phyloP scores from a whole-genome alignment of 1,284 basidiomycete species.

The Cutaneotrichosporon sp. region DNA sequence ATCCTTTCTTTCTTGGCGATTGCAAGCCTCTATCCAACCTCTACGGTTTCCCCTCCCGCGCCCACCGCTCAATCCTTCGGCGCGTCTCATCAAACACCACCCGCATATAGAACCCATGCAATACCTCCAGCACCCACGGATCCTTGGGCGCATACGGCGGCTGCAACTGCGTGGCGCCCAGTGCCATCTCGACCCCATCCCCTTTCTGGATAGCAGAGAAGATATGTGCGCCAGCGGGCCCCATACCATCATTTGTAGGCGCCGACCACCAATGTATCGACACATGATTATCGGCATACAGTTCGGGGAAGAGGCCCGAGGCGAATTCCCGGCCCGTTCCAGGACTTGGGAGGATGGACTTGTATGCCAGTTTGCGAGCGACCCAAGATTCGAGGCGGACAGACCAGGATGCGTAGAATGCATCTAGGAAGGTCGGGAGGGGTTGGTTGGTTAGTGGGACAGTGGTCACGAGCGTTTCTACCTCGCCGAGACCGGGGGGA shows the following conservation, averaged over 20 bases:
- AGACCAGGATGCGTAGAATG: not conserved
- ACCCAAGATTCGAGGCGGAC: constrained; percentile 7
- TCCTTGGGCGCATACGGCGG: constrained; percentile 9
- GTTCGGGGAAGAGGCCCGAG: constrained; percentile 6
- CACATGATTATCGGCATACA: not conserved
- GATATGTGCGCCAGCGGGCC: constrained; percentile 1
- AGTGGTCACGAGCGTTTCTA: not conserved
- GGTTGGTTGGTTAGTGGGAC: not conserved
- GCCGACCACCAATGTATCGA: constrained; percentile 4
- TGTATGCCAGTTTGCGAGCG: not conserved
- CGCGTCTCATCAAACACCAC: constrained; percentile 1
- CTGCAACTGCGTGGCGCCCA: not conserved
- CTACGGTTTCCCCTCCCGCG: not conserved
- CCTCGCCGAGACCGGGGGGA: constrained; percentile 1
- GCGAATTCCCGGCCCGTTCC: constrained; percentile 1
- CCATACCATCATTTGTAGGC: not conserved
- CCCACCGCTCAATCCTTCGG: constrained; percentile 1
- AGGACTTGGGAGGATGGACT: not conserved
- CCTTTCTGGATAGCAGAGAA: not conserved
- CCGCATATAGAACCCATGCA: constrained; percentile 4
- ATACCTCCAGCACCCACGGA: not conserved
- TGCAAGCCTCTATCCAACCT: not conserved
- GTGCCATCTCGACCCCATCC: not conserved
- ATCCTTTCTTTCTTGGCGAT: no score
- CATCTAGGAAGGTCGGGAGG: constrained; percentile 3